These are phyloP conservation scores for Raffaelea albimanens DNA, from an alignment of 2,329 filamentous ascomycete genomes.

Conservation along the genomic window DNA sequence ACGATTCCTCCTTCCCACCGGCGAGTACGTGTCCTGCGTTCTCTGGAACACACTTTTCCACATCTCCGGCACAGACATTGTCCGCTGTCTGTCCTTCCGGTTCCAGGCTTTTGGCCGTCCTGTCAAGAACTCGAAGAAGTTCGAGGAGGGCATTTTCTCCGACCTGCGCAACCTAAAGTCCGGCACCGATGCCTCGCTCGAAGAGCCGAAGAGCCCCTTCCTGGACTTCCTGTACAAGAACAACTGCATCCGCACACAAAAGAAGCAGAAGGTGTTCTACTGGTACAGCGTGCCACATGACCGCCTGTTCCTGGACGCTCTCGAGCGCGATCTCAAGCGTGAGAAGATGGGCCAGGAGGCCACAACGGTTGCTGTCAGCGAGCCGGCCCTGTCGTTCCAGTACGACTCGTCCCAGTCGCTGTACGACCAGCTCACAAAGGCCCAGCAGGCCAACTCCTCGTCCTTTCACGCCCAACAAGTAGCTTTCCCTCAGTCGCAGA, in stretches of 20 bases:
- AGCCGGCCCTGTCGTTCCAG: slow-evolving; percentile 95
- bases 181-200: slow-evolving; percentile 92
- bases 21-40: slow-evolving; percentile 97
- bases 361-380: slow-evolving; percentile 91
- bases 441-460: slow-evolving; percentile 95
- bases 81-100: slow-evolving; percentile 92
- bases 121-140: slow-evolving; percentile 99
- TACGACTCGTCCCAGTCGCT: slow-evolving; percentile 98
- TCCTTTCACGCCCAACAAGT: slow-evolving; percentile 78
- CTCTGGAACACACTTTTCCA: slow-evolving; percentile 99
- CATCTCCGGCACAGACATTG: slow-evolving; percentile 97
- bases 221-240: slow-evolving; percentile 99
- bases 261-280: slow-evolving; percentile 99
- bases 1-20: slow-evolving; percentile 87
- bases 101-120: slow-evolving; percentile 98
- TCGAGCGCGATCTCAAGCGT: slow-evolving; percentile 94
- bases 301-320: slow-evolving; percentile 89
- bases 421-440: slow-evolving; percentile 98
- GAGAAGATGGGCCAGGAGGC: slow-evolving; percentile 99
- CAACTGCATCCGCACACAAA: slow-evolving; percentile 99
- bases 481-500: slow-evolving; percentile 64
- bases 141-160: slow-evolving; percentile 98
- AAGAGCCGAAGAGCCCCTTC: slow-evolving; percentile 97
- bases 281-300: slow-evolving; percentile 99
- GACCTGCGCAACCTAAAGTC: slow-evolving; percentile 97